Percentiles rank a stretch among this genome's conserved stretches.
Conservation (phyloP, 768 basidiomycete species). For the Cantharellus anzutake region DNA sequence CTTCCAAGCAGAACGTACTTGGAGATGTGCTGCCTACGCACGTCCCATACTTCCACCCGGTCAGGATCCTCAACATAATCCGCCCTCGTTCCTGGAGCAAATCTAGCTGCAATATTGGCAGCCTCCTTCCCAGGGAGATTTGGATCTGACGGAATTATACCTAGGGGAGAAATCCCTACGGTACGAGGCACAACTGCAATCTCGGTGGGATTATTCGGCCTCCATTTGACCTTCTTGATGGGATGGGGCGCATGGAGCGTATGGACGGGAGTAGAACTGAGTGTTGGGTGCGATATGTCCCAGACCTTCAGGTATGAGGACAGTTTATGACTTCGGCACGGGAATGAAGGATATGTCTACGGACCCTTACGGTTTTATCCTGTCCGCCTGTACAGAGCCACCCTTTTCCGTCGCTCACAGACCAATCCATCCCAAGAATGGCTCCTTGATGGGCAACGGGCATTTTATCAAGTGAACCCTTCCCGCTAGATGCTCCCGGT, state of each 20-base stretch:
- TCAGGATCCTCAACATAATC: conserved; percentile 23
- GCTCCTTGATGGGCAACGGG: conserved; percentile 55
- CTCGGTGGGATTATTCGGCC: conserved; percentile 33
- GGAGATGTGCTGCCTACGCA: conserved; percentile 56
- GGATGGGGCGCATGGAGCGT: conserved; percentile 57
- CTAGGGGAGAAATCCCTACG: conserved; percentile 2
- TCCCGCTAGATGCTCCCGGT: background rate
- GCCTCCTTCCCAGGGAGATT: conserved; percentile 10
- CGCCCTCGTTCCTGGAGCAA: background rate
- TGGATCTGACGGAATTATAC: conserved; percentile 7
- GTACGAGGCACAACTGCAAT: conserved; percentile 13
- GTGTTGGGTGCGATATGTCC: conserved; percentile 38
- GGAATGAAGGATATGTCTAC: background rate
- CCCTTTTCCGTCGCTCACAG: conserved; percentile 14
- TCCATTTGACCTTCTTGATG: conserved; percentile 55
- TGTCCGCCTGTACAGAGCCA: conserved; percentile 70
- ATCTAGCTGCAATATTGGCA: background rate
- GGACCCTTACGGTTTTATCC: conserved; percentile 60
- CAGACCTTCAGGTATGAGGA: conserved; percentile 30
- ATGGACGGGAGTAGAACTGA: conserved; percentile 45
- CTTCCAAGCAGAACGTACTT: conserved; percentile 58
- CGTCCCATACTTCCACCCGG: conserved; percentile 73
- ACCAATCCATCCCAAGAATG: conserved; percentile 59
- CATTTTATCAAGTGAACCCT: conserved; percentile 25
- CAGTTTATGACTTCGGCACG: too few species aligned